Percentiles rank a stretch among this genome's conserved stretches.
These are phyloP conservation scores for Saccharomycopsis olivae DNA, from an alignment of 805 yeast genomes.

Conservation along the genomic window DNA sequence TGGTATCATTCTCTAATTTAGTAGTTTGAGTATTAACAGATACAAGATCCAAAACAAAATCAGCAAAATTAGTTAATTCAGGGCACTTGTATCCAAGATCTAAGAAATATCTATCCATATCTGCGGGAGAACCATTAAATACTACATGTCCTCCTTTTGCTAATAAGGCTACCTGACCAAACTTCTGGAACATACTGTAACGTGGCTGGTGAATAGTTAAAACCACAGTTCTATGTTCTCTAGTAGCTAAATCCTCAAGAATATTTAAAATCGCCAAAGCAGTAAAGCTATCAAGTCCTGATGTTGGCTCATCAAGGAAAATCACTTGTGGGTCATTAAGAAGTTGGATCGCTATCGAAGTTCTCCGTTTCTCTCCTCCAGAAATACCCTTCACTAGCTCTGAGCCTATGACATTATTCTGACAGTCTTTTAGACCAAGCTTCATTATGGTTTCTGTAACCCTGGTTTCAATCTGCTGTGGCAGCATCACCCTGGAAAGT, in stretches of 20 bases:
- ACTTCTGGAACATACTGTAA: conserved; percentile 47
- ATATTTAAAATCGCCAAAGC: conserved; percentile 58
- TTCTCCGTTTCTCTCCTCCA: conserved; percentile 76
- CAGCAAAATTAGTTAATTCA: conserved; percentile 56
- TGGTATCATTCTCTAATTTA: conserved; percentile 30
- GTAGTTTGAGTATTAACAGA: conserved; percentile 42
- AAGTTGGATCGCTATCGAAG: conserved; percentile 72
- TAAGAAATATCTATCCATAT: conserved; percentile 37
- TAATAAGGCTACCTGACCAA: conserved; percentile 62
- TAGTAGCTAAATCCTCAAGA: conserved; percentile 40
- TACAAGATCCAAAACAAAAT: conserved; percentile 58
- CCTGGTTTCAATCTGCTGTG: conserved; percentile 31
- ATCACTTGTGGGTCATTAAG: conserved; percentile 61
- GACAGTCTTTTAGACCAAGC: conserved; percentile 66
- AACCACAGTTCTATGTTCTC: conserved; percentile 56
- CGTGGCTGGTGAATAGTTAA: conserved; percentile 82
- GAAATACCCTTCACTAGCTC: conserved; percentile 54
- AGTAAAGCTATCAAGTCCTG: conserved; percentile 77
- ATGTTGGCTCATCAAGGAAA: conserved; percentile 80
- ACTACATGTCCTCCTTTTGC: conserved; percentile 67
- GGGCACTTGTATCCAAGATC: conserved; percentile 49
- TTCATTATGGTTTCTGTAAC: conserved; percentile 52
- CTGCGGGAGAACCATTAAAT: conserved; percentile 47
- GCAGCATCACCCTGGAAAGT: conserved; percentile 30
- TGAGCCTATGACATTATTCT: conserved; percentile 58